phyloP scores from a whole-genome alignment of 805 yeast species.

The Candida quercuum region DNA sequence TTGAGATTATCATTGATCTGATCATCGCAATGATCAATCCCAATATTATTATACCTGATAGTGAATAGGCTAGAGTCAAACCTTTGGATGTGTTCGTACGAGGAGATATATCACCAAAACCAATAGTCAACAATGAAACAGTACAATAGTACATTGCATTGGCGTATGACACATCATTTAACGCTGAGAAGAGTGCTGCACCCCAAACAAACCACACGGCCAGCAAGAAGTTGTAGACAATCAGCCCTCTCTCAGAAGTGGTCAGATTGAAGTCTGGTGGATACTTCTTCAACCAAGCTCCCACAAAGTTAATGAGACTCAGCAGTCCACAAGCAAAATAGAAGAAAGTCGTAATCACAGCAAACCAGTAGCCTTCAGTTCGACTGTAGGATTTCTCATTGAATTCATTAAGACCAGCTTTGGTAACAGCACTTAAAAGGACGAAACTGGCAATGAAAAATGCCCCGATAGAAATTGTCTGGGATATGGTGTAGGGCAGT shows the following conservation, averaged over 20 bases:
- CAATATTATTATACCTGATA: conserved; percentile 64
- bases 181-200: conserved; percentile 46
- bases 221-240: conserved; percentile 62
- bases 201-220: conserved; percentile 73
- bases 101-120: conserved; percentile 73
- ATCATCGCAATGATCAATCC: conserved; percentile 73
- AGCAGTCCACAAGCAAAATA: conserved; percentile 54
- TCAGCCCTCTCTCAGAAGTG: conserved; percentile 63
- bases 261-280: conserved; percentile 68
- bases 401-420: conserved; percentile 29
- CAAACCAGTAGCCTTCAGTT: conserved; percentile 77
- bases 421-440: conserved; percentile 43
- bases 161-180: conserved; percentile 49
- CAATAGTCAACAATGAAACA: conserved; percentile 73
- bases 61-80: conserved; percentile 55
- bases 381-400: conserved; percentile 21
- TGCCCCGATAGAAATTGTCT: conserved; percentile 52
- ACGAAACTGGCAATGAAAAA: conserved; percentile 59
- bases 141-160: conserved; percentile 68
- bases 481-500: conserved; percentile 55
- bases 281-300: conserved; percentile 53
- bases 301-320: conserved; percentile 53
- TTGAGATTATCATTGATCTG: conserved; percentile 54
- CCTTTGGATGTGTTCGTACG: conserved; percentile 46
- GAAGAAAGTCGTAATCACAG: conserved; percentile 55